Evolutionary conservation across 2,329 filamentous ascomycete genomes (phyloP).

Genomic region (Trichoderma asperellum): DNA sequence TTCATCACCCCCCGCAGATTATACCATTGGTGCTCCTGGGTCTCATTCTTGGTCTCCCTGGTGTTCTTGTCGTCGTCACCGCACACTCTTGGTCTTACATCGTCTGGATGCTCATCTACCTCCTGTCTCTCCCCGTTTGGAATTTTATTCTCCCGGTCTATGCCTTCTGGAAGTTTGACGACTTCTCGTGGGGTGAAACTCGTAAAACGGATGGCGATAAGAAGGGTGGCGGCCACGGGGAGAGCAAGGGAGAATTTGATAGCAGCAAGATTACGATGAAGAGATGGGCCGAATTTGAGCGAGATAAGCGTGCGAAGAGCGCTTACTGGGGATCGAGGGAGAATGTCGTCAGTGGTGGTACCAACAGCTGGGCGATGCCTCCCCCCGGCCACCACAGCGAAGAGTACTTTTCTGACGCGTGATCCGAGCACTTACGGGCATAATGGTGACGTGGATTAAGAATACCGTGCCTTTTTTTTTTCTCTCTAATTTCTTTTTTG

Average conservation of each 20-base stretch:
- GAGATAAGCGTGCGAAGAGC: constrained; percentile 57
- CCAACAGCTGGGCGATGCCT: constrained; percentile 49
- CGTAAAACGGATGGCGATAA: constrained; percentile 93
- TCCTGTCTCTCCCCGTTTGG: constrained; percentile 91
- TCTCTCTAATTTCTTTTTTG: constrained; percentile 19
- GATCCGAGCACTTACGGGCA: constrained; percentile 31
- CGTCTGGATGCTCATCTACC: constrained; percentile 95
- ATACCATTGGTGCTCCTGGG: constrained; percentile 89
- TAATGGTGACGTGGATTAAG: constrained; percentile 12
- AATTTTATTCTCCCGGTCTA: constrained; percentile 95
- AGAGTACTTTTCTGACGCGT: constrained; percentile 60
- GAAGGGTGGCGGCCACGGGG: constrained; percentile 80
- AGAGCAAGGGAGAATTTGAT: constrained; percentile 94
- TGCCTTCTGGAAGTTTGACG: constrained; percentile 99
- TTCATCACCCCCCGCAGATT: constrained; percentile 74
- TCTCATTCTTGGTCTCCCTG: constrained; percentile 91
- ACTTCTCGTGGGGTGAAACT: constrained; percentile 99
- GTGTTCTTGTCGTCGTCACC: constrained; percentile 87
- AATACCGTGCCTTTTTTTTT: neutral
- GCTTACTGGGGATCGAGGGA: constrained; percentile 59
- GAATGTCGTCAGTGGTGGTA: constrained; percentile 49
- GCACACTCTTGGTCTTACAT: constrained; percentile 93
- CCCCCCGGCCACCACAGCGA: constrained; percentile 55
- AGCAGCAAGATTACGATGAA: constrained; percentile 99
- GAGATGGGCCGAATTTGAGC: constrained; percentile 95